Percentiles rank a stretch among this genome's conserved stretches.
These are phyloP conservation scores for Phytophthora tentaculata DNA, from an alignment of 352 stramenopile genomes.

Conservation along the genomic window DNA sequence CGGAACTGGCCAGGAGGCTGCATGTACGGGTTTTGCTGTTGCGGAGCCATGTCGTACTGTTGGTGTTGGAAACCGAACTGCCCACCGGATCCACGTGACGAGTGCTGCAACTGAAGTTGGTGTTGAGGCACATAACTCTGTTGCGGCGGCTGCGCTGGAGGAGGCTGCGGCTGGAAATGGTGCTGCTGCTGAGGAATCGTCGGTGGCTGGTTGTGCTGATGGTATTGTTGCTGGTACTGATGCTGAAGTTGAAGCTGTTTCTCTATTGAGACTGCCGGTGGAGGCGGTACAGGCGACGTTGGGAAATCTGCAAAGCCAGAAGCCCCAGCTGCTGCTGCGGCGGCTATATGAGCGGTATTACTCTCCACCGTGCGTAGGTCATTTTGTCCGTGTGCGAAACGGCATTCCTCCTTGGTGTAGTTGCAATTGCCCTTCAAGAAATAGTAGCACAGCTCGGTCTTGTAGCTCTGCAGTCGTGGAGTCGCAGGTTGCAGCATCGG, in stretches of 20 bases:
- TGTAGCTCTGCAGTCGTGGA: conserved; percentile 86
- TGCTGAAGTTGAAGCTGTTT: conserved; percentile 69
- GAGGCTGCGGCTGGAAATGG: conserved; percentile 37
- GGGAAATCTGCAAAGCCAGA: conserved; percentile 28
- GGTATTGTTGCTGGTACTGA: conserved; percentile 71
- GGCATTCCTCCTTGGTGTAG: conserved; percentile 87
- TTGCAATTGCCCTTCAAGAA: conserved; percentile 90
- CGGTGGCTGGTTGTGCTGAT: conserved; percentile 49
- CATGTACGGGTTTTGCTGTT: conserved; percentile 45
- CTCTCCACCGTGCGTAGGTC: conserved; percentile 85
- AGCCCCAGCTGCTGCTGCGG: conserved; percentile 25
- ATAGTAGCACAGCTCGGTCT: conserved; percentile 91
- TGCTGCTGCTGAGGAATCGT: conserved; percentile 45
- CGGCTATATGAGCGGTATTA: conserved; percentile 76
- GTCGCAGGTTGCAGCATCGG: conserved; percentile 50
- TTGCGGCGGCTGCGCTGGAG: conserved; percentile 38
- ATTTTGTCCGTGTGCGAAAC: conserved; percentile 85
- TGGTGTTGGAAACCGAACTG: conserved; percentile 47
- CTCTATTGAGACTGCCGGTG: conserved; percentile 39
- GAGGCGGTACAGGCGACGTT: conserved; percentile 36
- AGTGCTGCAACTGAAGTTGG: conserved; percentile 45
- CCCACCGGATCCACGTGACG: conserved; percentile 25
- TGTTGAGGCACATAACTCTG: conserved; percentile 47
- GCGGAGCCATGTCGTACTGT: conserved; percentile 44
- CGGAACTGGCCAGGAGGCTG: conserved; percentile 53